Evolutionary conservation across 1,284 basidiomycete species (phyloP).

Genomic region (Vanrija sp.): DNA sequence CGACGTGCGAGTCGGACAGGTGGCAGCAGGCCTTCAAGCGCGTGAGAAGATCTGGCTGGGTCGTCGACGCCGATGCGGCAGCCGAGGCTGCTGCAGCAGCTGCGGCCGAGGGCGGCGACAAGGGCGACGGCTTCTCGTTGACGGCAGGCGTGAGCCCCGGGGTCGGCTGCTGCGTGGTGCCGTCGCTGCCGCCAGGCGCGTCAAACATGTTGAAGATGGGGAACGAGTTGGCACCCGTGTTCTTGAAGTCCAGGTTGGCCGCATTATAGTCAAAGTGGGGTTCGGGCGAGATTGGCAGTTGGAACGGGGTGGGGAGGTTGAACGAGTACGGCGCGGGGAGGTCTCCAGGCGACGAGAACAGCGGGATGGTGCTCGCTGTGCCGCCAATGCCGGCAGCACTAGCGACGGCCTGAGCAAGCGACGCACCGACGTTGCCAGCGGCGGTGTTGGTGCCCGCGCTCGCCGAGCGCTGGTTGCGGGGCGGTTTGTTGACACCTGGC

Average conservation of each 20-base stretch:
- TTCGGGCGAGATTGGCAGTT: slow-evolving; percentile 35
- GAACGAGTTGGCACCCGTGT: slow-evolving; percentile 1
- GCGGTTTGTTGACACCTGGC: background rate
- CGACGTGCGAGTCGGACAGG: slow-evolving; percentile 47
- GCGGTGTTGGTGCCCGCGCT: background rate
- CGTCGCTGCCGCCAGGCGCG: background rate
- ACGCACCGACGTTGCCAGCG: background rate
- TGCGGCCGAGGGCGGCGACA: slow-evolving; percentile 6
- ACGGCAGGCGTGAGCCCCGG: too few relatives aligned
- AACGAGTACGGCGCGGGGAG: slow-evolving; percentile 36
- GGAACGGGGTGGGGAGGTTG: slow-evolving; percentile 40
- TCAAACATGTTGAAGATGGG: slow-evolving; percentile 18
- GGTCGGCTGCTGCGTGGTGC: background rate
- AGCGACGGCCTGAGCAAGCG: background rate
- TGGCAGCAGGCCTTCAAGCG: slow-evolving; percentile 48
- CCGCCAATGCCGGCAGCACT: background rate
- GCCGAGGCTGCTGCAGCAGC: slow-evolving; percentile 1
- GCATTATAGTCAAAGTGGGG: slow-evolving; percentile 20
- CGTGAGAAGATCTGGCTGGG: slow-evolving; percentile 44
- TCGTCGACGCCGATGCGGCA: slow-evolving; percentile 4
- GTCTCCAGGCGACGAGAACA: slow-evolving; percentile 19
- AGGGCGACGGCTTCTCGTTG: slow-evolving; percentile 11
- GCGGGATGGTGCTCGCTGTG: slow-evolving; percentile 5
- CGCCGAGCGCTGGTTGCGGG: background rate
- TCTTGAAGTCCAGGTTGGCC: slow-evolving; percentile 7